Evolutionary conservation across 2,329 filamentous ascomycete species (phyloP).

Genomic region (Ustulina deusta): DNA sequence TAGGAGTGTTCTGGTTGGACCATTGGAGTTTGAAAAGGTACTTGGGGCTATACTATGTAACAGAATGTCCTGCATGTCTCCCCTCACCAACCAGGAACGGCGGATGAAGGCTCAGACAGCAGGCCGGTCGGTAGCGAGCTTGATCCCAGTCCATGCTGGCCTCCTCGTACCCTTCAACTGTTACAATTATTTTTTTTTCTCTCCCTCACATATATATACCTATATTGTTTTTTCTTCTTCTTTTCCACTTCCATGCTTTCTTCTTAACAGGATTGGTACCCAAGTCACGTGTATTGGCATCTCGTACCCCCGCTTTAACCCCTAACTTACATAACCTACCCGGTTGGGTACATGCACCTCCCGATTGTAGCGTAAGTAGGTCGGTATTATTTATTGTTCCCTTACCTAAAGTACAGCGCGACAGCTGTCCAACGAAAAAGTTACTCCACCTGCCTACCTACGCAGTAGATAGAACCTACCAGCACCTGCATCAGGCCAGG

Average conservation of each 20-base stretch:
- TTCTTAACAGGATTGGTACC: constrained; percentile 12
- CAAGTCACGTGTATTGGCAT: constrained; percentile 21
- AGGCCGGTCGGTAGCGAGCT: background rate
- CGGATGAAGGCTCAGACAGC: constrained; percentile 12
- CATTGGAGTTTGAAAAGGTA: constrained; percentile 9
- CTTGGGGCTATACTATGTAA: background rate
- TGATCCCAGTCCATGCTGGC: constrained; percentile 11
- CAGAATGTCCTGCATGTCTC: constrained; percentile 12
- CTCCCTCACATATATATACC: constrained; percentile 4
- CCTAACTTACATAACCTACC: background rate
- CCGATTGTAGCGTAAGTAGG: background rate
- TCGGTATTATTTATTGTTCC: too few relatives aligned
- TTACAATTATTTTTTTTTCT: background rate
- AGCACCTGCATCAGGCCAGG: constrained; percentile 24
- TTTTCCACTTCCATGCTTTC: background rate
- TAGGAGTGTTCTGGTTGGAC: constrained; percentile 2
- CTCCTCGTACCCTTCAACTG: background rate
- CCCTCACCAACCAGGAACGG: constrained; percentile 19
- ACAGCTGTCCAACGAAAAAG: background rate
- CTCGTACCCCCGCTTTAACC: constrained; percentile 18
- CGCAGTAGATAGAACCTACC: constrained; percentile 3
- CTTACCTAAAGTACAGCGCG: background rate
- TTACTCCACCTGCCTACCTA: constrained; percentile 3
- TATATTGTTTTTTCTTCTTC: constrained; percentile 4
- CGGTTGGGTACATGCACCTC: background rate